phyloP scores from a whole-genome alignment of 1,139 yeast species.

The Yamadazyma membranifaciens region DNA sequence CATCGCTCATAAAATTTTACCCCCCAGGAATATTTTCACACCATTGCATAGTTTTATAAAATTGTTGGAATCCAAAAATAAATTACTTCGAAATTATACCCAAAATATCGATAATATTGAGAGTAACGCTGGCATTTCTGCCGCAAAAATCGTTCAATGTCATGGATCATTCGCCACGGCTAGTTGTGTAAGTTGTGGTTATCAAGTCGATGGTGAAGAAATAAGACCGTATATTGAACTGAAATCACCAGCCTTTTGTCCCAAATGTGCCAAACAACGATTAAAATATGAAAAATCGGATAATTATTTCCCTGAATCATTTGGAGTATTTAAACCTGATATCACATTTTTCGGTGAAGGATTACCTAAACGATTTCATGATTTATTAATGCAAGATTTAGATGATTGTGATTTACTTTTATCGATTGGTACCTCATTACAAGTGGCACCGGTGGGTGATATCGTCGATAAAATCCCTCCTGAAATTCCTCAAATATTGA shows the following conservation, averaged over 20 bases:
- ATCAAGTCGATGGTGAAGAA: constrained; percentile 63
- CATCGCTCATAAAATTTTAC: constrained; percentile 84
- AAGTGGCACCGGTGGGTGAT: constrained; percentile 95
- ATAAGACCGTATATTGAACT: constrained; percentile 62
- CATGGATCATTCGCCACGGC: constrained; percentile 96
- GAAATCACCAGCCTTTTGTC: constrained; percentile 69
- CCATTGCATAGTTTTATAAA: constrained; percentile 87
- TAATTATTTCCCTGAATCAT: constrained; percentile 40
- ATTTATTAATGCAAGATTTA: constrained; percentile 56
- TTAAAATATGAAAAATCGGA: constrained; percentile 26
- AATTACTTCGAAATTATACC: constrained; percentile 83
- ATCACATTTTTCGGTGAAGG: constrained; percentile 94
- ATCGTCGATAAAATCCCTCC: constrained; percentile 75
- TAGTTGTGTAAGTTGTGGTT: constrained; percentile 78
- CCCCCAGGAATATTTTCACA: constrained; percentile 70
- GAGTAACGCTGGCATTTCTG: constrained; percentile 71
- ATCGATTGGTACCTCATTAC: constrained; percentile 90
- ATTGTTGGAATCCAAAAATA: constrained; percentile 71
- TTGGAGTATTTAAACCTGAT: constrained; percentile 93
- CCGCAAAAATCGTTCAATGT: constrained; percentile 80
- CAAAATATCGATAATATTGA: constrained; percentile 95
- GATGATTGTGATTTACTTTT: constrained; percentile 74
- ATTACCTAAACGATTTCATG: constrained; percentile 73
- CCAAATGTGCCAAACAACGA: constrained; percentile 55
- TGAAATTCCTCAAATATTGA: constrained; percentile 76